Evolutionary conservation across 176 grass and related monocot genomes (phyloP), one percentile per base, ranked within the genome.

Genomic region (Cenchrus purpureus): DNA sequence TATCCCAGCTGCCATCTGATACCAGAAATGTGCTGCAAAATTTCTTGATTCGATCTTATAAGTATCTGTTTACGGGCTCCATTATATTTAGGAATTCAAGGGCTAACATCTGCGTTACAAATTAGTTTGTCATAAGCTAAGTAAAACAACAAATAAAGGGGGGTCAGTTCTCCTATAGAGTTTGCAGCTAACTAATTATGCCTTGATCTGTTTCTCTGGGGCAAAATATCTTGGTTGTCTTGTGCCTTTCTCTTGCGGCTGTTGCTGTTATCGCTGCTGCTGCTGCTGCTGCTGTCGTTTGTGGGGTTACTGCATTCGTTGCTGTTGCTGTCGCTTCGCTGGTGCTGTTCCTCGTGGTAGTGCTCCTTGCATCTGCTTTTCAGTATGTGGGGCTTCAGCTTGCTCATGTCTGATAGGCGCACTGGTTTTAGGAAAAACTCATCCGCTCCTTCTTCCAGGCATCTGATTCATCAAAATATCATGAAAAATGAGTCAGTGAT

Each of bases 371-470:
- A 78, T 76, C 75, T 92, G 67, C 94, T 91, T 78, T 94, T 98
- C 68, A 90, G 77, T 67, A 98, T 88, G 68, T 93, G 93, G 16
- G 93, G 96, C 89, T 93, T 98, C 12, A 98, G 91, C 82, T 89
- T 90, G 69, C 79, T 93, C 93, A 98, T 88, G 77, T 98, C 89
- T n/a, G 96, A 98, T 49, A 95, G 89, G 29, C 83, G 85, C n/a
- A 98, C 93, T 43, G 96, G 96, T 73, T 98, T 98, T 4, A 95
- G 88, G 76, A 98, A 98, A 31, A 98, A 98, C 68, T 95, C 93
- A 43, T 98, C 90, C 22, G 96, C 96, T 73, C 96, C 96, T 92
- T 91, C 96, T 87, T 98, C 96, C 83, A 98, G 83, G 86, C 93
- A 98, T 90, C 96, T 98, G 93, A 28, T 87, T 82, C 63, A 78